Evolutionary conservation across 2,329 filamentous ascomycete species (phyloP), one percentile per base, ranked within the genome.

Genomic region (Venturiaceae sp.): DNA sequence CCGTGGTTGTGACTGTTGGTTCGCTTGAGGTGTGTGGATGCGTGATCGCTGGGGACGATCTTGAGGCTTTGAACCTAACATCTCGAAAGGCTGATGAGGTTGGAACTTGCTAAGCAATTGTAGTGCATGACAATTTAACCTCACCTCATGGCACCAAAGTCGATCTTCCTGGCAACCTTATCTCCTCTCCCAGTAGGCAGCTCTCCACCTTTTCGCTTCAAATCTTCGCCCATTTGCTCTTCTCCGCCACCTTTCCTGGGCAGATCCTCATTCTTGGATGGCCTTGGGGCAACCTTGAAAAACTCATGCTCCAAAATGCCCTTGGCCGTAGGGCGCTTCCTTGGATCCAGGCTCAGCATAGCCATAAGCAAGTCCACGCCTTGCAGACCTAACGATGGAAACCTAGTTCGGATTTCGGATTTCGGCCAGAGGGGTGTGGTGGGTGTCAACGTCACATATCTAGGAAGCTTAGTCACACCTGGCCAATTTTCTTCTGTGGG

Each of bases 401-500:
- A 96, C 57, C 78, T 76, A 68, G 87, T 79, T 77, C 90, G 96
- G 67, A 87, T 86, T 58, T 88, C 84, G 62, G 82, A 81, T 1
- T 60, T 60, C 28, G 60, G 83, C 83, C 62, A 83, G 81, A 58
- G 13, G 50, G 58, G 41, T 34, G 46, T 37, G 23, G 81, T 64
- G 1, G 72, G 90, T 65, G 65, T 83, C 76, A 74, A 63, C 62
- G 84, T 79, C n/a, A 91, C 83, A 72, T 94, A 99, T 60, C 86
- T 86, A 14, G 85, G 84, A 11, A 99, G 77, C 62, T 84, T 84
- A 4, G 85, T 85, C 7, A 99, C 92, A 30, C 92, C 92, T 0
- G 94, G 92, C 94, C 94, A 99, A 69, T 91, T 92, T 16, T 94
- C 89, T 69, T 99, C 94, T 4, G 85, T 94, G 0, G 94, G 94